These are phyloP conservation scores for Fusarium sp. DNA, from an alignment of 2,329 filamentous ascomycete genomes.

Conservation along the genomic window DNA sequence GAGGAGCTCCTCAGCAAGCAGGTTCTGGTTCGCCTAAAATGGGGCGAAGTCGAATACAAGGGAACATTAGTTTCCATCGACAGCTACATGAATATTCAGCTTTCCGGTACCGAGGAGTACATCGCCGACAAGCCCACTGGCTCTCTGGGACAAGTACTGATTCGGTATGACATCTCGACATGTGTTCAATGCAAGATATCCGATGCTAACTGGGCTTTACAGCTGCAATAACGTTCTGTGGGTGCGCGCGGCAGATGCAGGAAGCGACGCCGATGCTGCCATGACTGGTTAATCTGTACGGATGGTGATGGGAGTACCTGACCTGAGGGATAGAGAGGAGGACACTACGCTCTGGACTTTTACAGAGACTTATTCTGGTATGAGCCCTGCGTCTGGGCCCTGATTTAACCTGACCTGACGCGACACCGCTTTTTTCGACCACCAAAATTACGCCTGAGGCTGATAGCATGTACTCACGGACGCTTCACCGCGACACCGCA, in stretches of 20 bases:
- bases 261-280: slow-evolving; percentile 65
- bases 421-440: slow-evolving; percentile 32
- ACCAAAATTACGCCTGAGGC: slow-evolving; percentile 22
- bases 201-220: slow-evolving; percentile 15
- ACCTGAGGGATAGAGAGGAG: slow-evolving; percentile 20
- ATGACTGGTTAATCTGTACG: slow-evolving; percentile 64
- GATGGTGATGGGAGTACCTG: slow-evolving; percentile 14
- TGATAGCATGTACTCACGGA: slow-evolving; percentile 22
- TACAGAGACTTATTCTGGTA: slow-evolving; percentile 27
- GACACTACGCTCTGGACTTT: slow-evolving; percentile 14
- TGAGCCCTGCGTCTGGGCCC: slow-evolving; percentile 8
- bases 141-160: slow-evolving; percentile 88
- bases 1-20: slow-evolving; percentile 93
- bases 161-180: slow-evolving; percentile 70
- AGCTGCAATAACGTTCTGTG: slow-evolving; percentile 98
- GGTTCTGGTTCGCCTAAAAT: slow-evolving; percentile 93
- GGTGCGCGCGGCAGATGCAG: slow-evolving; percentile 74
- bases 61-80: slow-evolving; percentile 92
- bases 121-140: slow-evolving; percentile 89
- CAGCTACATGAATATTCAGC: slow-evolving; percentile 99
- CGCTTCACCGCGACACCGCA: slow-evolving; percentile 1
- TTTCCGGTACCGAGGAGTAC: slow-evolving; percentile 91
- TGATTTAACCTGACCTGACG: background rate
- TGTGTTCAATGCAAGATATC: background rate
- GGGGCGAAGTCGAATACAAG: slow-evolving; percentile 98